Evolutionary conservation across 1,139 yeast genomes (phyloP).

Genomic region (Pneumocystis wakefieldiae): DNA sequence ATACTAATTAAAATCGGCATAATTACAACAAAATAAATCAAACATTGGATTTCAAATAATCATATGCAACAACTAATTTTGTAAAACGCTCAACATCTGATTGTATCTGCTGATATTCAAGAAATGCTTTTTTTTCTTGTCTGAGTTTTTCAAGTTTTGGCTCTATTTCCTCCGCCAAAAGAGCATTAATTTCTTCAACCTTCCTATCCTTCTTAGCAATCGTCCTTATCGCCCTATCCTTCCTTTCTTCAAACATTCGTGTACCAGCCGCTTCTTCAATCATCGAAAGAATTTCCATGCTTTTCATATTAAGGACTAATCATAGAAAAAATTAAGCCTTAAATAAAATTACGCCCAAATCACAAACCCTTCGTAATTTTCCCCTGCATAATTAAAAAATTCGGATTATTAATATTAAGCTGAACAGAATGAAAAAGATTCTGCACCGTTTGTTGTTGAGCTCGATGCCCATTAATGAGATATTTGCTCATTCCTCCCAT

Average conservation of each 20-base stretch:
- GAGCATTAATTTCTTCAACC: conserved; percentile 55
- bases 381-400: conserved; percentile 96
- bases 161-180: conserved; percentile 75
- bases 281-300: conserved; percentile 70
- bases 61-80: conserved; percentile 65
- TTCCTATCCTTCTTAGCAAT: conserved; percentile 84
- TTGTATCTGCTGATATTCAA: conserved; percentile 77
- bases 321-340: not conserved
- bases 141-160: conserved; percentile 77
- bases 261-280: conserved; percentile 99
- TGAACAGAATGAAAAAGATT: conserved; percentile 89
- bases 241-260: conserved; percentile 82
- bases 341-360: not conserved
- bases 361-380: conserved; percentile 56
- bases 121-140: conserved; percentile 62
- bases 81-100: conserved; percentile 63
- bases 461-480: conserved; percentile 87
- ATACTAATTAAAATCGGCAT: conserved; percentile 20
- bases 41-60: conserved; percentile 33
- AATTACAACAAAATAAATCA: not conserved
- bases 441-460: conserved; percentile 85
- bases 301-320: conserved; percentile 79
- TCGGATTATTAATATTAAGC: conserved; percentile 88
- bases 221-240: conserved; percentile 81
- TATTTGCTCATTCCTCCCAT: conserved; percentile 89